Evolutionary conservation across 1,139 yeast species (phyloP).

Genomic region (Arxiozyma heterogenica): DNA sequence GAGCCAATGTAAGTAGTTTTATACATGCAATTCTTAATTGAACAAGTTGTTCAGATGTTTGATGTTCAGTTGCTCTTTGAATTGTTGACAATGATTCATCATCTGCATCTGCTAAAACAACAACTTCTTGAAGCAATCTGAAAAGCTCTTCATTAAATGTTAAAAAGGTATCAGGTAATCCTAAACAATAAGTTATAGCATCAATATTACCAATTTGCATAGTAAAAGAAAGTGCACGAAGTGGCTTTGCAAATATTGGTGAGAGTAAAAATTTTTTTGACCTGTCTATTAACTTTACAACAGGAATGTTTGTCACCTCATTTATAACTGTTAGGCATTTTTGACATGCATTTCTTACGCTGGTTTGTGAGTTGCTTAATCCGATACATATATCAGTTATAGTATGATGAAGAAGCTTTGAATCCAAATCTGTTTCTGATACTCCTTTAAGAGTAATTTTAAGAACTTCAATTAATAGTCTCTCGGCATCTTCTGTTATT

Average conservation of each 20-base stretch:
- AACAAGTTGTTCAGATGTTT: slow-evolving; percentile 79
- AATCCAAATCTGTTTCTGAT: slow-evolving; percentile 46
- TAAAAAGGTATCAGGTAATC: slow-evolving; percentile 70
- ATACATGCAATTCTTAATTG: slow-evolving; percentile 87
- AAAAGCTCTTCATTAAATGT: slow-evolving; percentile 83
- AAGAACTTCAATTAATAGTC: slow-evolving; percentile 54
- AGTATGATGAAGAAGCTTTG: slow-evolving; percentile 73
- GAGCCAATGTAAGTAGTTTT: slow-evolving; percentile 68
- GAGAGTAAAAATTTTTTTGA: slow-evolving; percentile 75
- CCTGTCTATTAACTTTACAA: slow-evolving; percentile 69
- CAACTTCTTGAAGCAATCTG: slow-evolving; percentile 76
- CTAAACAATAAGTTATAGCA: slow-evolving; percentile 84
- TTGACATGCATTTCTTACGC: slow-evolving; percentile 78
- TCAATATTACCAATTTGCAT: slow-evolving; percentile 98
- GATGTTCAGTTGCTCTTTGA: slow-evolving; percentile 73
- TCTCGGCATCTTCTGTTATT: slow-evolving; percentile 64
- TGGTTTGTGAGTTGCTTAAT: slow-evolving; percentile 76
- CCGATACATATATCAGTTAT: slow-evolving; percentile 86
- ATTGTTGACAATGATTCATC: slow-evolving; percentile 90
- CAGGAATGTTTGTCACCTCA: slow-evolving; percentile 57
- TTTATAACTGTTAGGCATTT: slow-evolving; percentile 59
- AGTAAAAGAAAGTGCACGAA: slow-evolving; percentile 93
- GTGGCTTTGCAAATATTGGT: slow-evolving; percentile 93
- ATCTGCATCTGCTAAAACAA: slow-evolving; percentile 94
- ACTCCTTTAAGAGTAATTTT: slow-evolving; percentile 19